These are phyloP conservation scores for Flaveria linearis DNA, from an alignment of 129 eudicot genomes.

Conservation along the genomic window DNA sequence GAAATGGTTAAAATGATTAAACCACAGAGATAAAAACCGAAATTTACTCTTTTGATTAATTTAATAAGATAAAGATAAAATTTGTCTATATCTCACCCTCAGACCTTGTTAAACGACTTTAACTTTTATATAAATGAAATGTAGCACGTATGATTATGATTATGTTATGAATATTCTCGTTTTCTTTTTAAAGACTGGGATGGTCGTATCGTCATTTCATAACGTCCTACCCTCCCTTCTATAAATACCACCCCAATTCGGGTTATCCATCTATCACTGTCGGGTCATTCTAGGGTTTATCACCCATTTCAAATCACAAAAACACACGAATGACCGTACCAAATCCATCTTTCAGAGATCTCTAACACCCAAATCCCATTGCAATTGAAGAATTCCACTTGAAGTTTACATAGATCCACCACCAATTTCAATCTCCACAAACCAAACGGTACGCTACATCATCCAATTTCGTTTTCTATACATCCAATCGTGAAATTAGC, in stretches of 20 bases:
- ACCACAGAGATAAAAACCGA: too few relatives aligned
- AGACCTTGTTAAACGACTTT: too few relatives aligned
- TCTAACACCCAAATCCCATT: conserved; percentile 6
- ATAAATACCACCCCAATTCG: conserved; percentile 26
- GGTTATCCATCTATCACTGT: conserved; percentile 1
- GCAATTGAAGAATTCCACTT: conserved; percentile 10
- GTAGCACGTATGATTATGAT: too few relatives aligned
- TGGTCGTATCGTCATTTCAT: conserved; percentile 28
- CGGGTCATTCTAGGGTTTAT: conserved; percentile 51
- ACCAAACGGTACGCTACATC: conserved; percentile 31
- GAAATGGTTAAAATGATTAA: too few relatives aligned
- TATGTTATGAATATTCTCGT: too few relatives aligned
- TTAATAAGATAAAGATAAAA: too few relatives aligned
- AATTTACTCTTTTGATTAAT: too few relatives aligned
- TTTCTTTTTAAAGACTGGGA: too few relatives aligned
- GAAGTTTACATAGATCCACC: background rate
- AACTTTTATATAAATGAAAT: too few relatives aligned
- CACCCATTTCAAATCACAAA: conserved; percentile 11
- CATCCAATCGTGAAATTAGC: conserved; percentile 7
- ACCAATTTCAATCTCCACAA: conserved; percentile 23
- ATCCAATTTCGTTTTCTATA: conserved; percentile 28
- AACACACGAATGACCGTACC: conserved; percentile 1
- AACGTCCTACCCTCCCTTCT: conserved; percentile 27
- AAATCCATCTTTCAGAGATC: conserved; percentile 25
- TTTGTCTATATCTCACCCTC: too few relatives aligned